Evolutionary conservation across 116 monocot species (phyloP), one percentile per base, ranked within the genome.

Genomic region (Phalaenopsis hybrid): DNA sequence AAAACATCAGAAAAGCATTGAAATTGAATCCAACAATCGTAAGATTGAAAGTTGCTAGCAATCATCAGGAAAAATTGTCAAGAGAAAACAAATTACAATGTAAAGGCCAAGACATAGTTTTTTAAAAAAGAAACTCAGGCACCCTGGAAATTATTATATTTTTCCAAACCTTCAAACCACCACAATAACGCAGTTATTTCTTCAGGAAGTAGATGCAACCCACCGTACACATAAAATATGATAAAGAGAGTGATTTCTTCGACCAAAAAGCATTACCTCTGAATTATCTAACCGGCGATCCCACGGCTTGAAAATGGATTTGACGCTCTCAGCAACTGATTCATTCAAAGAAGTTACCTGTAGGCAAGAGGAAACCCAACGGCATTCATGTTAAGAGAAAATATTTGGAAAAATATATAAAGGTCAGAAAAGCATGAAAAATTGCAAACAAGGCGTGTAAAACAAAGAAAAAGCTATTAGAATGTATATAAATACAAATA

Each of bases 281-380:
- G 91, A 88, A 81, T 86, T 91, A 79, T 91, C 91, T 63, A 94
- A 82, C 31, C 96, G 88, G 63, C 74, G 87, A 69, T 92, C 94
- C 96, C 96, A 96, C 0, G 92, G 74, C 81, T 91, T 94, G 57
- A 96, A 96, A 84, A 96, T 88, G 51, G 80, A 85, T 79, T 92
- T 96, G 23, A 89, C 91, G 69, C 96, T 96, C 80, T 91, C 96
- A 33, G 79, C 52, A 76, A 92, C 81, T 44, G 91, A 88, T 86
- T 96, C 96, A 86, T 96, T 96, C 87, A 96, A 85, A 16, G 92
- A 94, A 59, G 85, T 86, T 8, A 91, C 94, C 96, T 96, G 44
- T 70, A 34, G 86, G 43, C 45, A 81, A 63, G 37, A 4, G 13
- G 37, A 37, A 37, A 37, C 37, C 37, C 37, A 37, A 37, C 37